Conservation (phyloP, 345 rosid genomes). For the Hibiscus syriacus region DNA sequence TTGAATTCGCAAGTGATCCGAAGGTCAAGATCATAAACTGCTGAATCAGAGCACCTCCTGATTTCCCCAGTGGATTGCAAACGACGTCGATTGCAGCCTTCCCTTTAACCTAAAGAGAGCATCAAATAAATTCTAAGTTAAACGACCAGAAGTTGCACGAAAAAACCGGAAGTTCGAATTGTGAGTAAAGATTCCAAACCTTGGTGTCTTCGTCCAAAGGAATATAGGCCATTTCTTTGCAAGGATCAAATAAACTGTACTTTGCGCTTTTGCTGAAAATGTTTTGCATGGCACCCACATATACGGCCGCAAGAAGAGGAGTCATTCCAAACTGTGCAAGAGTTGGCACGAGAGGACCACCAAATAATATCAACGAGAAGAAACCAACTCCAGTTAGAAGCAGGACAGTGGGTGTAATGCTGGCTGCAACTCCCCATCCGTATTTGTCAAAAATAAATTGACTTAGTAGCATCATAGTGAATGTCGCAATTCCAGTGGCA, state of each 20-base stretch:
- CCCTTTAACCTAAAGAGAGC: neutral
- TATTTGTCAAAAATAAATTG: conserved; percentile 73
- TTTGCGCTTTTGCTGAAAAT: neutral
- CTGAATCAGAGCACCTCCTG: neutral
- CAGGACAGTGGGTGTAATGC: neutral
- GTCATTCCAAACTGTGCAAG: neutral
- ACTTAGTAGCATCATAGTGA: conserved; percentile 90
- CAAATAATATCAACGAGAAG: neutral
- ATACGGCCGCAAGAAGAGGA: neutral
- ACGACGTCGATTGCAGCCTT: neutral
- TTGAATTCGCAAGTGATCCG: neutral
- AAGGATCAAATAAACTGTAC: neutral
- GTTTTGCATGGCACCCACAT: neutral
- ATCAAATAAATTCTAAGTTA: neutral
- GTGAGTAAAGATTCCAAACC: neutral
- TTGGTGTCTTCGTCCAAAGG: neutral
- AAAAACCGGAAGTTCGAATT: neutral
- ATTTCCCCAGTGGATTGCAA: neutral
- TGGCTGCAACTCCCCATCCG: conserved; percentile 27
- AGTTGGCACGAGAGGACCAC: neutral
- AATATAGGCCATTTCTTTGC: neutral
- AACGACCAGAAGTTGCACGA: neutral
- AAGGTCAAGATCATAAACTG: neutral
- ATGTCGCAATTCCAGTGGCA: conserved; percentile 77
- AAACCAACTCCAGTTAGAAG: neutral